Evolutionary conservation across 2,329 filamentous ascomycete genomes (phyloP).

Genomic region (Leptodontidium sp.): DNA sequence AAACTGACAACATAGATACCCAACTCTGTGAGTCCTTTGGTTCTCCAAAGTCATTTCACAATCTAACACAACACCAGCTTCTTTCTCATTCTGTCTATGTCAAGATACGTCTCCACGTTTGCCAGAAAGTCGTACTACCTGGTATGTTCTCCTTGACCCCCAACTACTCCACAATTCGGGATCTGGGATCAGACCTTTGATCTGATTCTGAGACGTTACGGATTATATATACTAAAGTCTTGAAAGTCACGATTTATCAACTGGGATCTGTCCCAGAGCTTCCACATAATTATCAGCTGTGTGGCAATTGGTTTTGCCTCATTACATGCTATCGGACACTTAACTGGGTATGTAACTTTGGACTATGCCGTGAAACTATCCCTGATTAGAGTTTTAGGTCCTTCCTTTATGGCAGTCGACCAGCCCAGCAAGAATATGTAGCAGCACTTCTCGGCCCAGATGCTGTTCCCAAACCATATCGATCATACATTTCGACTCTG

Average conservation of each 20-base stretch:
- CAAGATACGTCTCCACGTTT: constrained; percentile 61
- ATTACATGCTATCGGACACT: constrained; percentile 61
- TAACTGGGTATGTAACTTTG: constrained; percentile 50
- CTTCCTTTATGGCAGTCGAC: constrained; percentile 58
- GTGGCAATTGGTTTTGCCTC: constrained; percentile 59
- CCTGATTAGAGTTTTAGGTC: constrained; percentile 41
- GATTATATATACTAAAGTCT: too few relatives aligned
- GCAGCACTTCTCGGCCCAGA: constrained; percentile 53
- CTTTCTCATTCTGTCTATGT: constrained; percentile 66
- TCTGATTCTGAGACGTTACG: too few relatives aligned
- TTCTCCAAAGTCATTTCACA: too few relatives aligned
- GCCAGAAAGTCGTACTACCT: constrained; percentile 59
- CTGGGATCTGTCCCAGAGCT: constrained; percentile 62
- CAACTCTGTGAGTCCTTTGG: constrained; percentile 51
- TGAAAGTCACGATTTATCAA: constrained; percentile 59
- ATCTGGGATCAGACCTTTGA: too few relatives aligned
- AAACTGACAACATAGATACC: constrained; percentile 39
- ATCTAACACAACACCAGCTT: constrained; percentile 46
- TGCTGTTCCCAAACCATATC: constrained; percentile 49
- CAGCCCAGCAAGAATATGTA: constrained; percentile 54
- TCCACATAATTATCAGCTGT: constrained; percentile 63
- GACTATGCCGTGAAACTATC: too few relatives aligned
- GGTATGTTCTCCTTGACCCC: not conserved
- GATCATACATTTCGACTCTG: constrained; percentile 55
- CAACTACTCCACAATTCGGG: too few relatives aligned